phyloP scores from a whole-genome alignment of 441 rosid genomes.

The Raphanus hybrid region DNA sequence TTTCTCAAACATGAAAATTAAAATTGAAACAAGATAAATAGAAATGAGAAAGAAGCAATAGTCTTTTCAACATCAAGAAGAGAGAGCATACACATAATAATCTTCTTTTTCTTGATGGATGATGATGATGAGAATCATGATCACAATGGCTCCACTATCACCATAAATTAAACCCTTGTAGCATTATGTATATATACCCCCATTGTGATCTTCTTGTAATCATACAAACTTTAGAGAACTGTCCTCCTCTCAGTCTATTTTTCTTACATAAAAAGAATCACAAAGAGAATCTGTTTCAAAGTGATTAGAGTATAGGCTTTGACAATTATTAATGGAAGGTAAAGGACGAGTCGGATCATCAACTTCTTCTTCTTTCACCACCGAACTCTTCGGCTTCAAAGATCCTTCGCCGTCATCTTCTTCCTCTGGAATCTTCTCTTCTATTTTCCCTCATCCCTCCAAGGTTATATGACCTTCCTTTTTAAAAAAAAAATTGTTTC shows the following conservation, averaged over 20 bases:
- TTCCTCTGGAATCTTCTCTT: slow-evolving; percentile 61
- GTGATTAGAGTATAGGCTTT: not conserved
- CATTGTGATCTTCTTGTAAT: slow-evolving; percentile 29
- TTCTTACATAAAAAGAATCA: slow-evolving; percentile 13
- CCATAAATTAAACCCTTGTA: slow-evolving; percentile 6
- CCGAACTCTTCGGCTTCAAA: slow-evolving; percentile 78
- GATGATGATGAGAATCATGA: slow-evolving; percentile 18
- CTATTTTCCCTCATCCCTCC: slow-evolving; percentile 74
- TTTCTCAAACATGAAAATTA: slow-evolving; percentile 1
- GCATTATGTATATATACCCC: slow-evolving; percentile 43
- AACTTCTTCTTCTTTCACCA: slow-evolving; percentile 60
- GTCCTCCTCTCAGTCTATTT: slow-evolving; percentile 25
- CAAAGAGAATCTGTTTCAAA: slow-evolving; percentile 8
- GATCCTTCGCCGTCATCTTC: slow-evolving; percentile 56
- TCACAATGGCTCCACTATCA: slow-evolving; percentile 37
- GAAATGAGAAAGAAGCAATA: slow-evolving; percentile 26
- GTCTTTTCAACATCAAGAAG: slow-evolving; percentile 41
- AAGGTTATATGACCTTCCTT: slow-evolving; percentile 47
- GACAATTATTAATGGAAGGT: slow-evolving; percentile 2
- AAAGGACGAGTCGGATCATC: slow-evolving; percentile 57
- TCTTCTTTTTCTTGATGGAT: slow-evolving; percentile 22
- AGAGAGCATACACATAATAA: slow-evolving; percentile 33
- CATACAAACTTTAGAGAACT: slow-evolving; percentile 30
- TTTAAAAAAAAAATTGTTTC: not conserved
- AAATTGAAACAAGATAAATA: not conserved